phyloP scores from a whole-genome alignment of 2,329 filamentous ascomycete genomes.

The Fusarium duplospermum region DNA sequence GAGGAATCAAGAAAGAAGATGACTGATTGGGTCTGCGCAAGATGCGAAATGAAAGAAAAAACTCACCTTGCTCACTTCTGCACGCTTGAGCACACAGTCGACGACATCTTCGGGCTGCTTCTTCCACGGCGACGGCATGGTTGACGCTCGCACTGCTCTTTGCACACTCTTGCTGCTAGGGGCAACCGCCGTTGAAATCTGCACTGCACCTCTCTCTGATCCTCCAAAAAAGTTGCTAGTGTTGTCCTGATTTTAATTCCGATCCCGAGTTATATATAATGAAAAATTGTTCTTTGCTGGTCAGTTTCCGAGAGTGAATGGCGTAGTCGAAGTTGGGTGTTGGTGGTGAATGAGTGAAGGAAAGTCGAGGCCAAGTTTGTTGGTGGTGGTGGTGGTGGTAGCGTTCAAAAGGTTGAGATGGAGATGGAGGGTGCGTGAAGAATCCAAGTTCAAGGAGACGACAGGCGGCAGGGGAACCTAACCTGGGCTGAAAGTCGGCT shows the following conservation, averaged over 20 bases:
- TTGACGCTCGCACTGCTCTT: constrained; percentile 43
- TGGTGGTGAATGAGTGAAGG: constrained; percentile 7
- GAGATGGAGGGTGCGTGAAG: constrained; percentile 9
- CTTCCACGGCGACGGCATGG: constrained; percentile 72
- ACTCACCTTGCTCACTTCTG: constrained; percentile 80
- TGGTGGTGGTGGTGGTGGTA: neutral
- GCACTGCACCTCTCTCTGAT: neutral
- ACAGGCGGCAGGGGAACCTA: neutral
- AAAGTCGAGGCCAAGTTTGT: neutral
- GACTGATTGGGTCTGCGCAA: neutral
- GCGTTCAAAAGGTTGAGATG: neutral
- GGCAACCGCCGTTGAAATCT: constrained; percentile 28
- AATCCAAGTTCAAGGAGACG: constrained; percentile 11
- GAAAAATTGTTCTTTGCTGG: neutral
- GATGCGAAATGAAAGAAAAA: neutral
- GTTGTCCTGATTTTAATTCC: neutral
- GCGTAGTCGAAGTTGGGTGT: neutral
- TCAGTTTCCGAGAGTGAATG: constrained; percentile 1
- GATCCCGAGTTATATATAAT: neutral
- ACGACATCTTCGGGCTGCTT: constrained; percentile 73
- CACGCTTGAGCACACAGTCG: constrained; percentile 77
- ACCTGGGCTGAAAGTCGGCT: neutral
- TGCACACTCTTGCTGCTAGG: constrained; percentile 37
- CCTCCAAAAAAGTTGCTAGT: neutral
- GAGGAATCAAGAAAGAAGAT: neutral